A percentile compares a stretch with the other conserved stretches of the same genome.
phyloP scores from a whole-genome alignment of 2,329 filamentous ascomycete genomes.

The Akanthomyces muscarius region DNA sequence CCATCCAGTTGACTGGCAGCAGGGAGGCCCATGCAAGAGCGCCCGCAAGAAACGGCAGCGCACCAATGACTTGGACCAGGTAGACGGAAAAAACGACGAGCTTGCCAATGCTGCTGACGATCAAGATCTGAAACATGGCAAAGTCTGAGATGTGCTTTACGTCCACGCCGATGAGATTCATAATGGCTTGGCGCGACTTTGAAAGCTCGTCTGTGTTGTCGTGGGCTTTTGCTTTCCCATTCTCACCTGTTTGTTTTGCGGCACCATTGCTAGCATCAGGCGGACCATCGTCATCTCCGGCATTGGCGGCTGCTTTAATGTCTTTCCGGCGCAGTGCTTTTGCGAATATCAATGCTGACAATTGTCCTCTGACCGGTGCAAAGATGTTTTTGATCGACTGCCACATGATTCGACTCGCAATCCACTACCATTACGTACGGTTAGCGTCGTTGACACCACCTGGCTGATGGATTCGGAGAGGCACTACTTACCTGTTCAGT shows the following conservation, averaged over 20 bases:
- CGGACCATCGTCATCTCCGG: constrained; percentile 30
- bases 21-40: constrained; percentile 60
- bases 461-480: constrained; percentile 50
- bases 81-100: constrained; percentile 63
- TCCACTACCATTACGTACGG: constrained; percentile 51
- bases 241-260: constrained; percentile 25
- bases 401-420: constrained; percentile 66
- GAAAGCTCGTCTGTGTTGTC: constrained; percentile 37
- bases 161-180: constrained; percentile 75
- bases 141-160: constrained; percentile 66
- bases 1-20: constrained; percentile 64
- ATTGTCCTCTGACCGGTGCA: constrained; percentile 63
- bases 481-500: constrained; percentile 57
- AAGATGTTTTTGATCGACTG: constrained; percentile 58
- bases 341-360: constrained; percentile 71
- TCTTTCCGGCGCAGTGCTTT: constrained; percentile 77
- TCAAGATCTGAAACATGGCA: constrained; percentile 58
- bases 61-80: constrained; percentile 67
- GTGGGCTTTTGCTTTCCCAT: constrained; percentile 41
- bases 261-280: constrained; percentile 19
- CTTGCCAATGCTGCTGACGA: constrained; percentile 59
- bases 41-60: constrained; percentile 63
- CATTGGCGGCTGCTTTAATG: constrained; percentile 57
- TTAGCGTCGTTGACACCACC: constrained; percentile 34
- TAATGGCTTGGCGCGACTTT: constrained; percentile 61